phyloP scores from a whole-genome alignment of 345 rosid species.

The Diplotaxis tenuifolia region DNA sequence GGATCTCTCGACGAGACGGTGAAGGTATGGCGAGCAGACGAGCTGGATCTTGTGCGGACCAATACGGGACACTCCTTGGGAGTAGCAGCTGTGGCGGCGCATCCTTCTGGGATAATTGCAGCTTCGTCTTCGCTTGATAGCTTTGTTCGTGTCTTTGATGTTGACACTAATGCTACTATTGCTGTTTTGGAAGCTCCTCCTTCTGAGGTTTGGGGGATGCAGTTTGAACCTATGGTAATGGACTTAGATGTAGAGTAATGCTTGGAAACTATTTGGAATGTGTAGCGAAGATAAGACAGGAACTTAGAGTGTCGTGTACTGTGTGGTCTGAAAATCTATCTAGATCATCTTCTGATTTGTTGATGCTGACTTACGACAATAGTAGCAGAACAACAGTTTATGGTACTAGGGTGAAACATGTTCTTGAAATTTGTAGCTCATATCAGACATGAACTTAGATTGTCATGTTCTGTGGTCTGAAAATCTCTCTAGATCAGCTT shows the following conservation, averaged over 20 bases:
- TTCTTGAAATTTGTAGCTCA: too few relatives aligned
- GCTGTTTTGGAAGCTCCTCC: slow-evolving; percentile 95
- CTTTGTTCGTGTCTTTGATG: slow-evolving; percentile 91
- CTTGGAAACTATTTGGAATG: background rate
- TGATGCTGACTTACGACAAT: background rate
- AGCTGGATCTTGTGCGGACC: slow-evolving; percentile 68
- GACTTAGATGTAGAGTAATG: background rate
- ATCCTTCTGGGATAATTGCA: slow-evolving; percentile 92
- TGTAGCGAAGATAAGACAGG: background rate
- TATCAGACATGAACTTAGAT: too few relatives aligned
- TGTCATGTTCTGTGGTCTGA: background rate
- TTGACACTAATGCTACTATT: slow-evolving; percentile 82
- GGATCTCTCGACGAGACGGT: slow-evolving; percentile 96
- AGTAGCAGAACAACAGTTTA: background rate
- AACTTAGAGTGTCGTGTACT: background rate
- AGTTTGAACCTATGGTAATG: slow-evolving; percentile 83
- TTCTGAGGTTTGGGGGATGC: slow-evolving; percentile 97
- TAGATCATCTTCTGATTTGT: background rate
- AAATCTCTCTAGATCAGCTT: background rate
- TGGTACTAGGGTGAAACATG: too few relatives aligned
- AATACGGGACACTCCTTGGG: slow-evolving; percentile 93
- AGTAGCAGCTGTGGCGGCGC: slow-evolving; percentile 95
- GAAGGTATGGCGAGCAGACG: slow-evolving; percentile 79
- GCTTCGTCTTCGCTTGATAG: slow-evolving; percentile 94
- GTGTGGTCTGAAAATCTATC: background rate